Base-by-base conservation (phyloP, 1,284 basidiomycete species). In the Gomphus sp. region DNA sequence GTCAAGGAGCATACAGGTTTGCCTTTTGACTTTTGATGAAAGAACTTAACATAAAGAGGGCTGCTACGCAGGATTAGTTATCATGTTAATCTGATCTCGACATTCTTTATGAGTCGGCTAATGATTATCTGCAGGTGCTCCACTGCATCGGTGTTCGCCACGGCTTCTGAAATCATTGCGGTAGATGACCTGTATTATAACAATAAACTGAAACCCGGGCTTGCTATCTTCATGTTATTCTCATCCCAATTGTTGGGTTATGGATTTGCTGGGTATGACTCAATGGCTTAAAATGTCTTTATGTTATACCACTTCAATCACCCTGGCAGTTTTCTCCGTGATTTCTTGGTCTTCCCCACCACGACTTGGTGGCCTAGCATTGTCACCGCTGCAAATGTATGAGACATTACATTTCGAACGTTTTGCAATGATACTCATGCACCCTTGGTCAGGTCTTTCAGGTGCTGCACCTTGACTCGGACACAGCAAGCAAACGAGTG, bases 401-500 rank as follows among this genome's bases (percentile, higher is more conserved):
- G 41, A 43, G 4, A 52, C 55, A 2, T 5, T 31, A 8, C 31
- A 61, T 64, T 57, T 56, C 22, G 31, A n/a, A 11, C 4, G 10
- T 34, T 50, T 9, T 4, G 11, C 7, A n/a, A 8, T n/a, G 49
- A 34, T 8, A 14, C 16, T 11, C 6, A 50, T 34, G 48, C 33
- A 18, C 28, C 31, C 3, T n/a, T 31, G 22, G 31, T 12, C 76
- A 80, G 66, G 71, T 82, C 5, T 79, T 83, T 68, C 78, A 82
- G 61, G 74, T 79, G 4, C 70, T 82, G 31, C 79, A 83, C 67
- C 74, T 77, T 58, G 78, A 77, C 49, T 71, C 71, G n/a, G 67
- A 76, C 58, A 62, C 76, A 14, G 76, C 80, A 66, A 77, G 76
- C 66, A 82, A 81, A 64, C 76, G 80, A 7, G 68, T 82, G 60